Conservation (phyloP, 192 early-diverging fungal genomes). For the Dissophora ornata region DNA sequence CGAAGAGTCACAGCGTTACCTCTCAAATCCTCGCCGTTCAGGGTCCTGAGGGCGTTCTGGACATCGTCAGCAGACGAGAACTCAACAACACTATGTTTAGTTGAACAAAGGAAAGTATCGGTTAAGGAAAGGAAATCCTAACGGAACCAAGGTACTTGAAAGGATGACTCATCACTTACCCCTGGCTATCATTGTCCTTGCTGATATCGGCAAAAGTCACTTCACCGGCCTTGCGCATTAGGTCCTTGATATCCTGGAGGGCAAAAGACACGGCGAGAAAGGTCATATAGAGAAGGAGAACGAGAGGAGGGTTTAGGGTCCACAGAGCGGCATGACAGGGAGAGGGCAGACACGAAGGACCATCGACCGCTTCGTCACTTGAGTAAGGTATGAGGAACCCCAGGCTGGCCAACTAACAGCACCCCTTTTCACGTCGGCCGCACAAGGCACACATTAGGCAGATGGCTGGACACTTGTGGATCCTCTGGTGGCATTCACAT, state of each 20-base stretch:
- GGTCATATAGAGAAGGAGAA: constrained; percentile 50
- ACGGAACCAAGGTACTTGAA: too few species aligned
- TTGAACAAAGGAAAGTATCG: constrained; percentile 13
- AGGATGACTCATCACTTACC: constrained; percentile 65
- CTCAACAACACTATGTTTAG: constrained; percentile 82
- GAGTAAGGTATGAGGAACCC: constrained; percentile 8
- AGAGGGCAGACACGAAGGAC: constrained; percentile 17
- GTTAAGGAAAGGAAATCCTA: not conserved
- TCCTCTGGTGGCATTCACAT: constrained; percentile 11
- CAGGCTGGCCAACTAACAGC: constrained; percentile 25
- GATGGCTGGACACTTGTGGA: constrained; percentile 17
- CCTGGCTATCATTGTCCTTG: constrained; percentile 84
- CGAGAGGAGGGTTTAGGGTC: constrained; percentile 52
- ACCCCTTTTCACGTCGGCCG: constrained; percentile 2
- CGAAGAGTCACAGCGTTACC: constrained; percentile 75
- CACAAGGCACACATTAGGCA: constrained; percentile 5
- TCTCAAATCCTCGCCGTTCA: constrained; percentile 80
- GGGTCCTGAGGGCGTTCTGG: constrained; percentile 85
- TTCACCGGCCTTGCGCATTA: constrained; percentile 94
- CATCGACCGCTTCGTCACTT: constrained; percentile 10
- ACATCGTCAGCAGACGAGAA: constrained; percentile 84
- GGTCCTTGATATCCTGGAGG: constrained; percentile 94
- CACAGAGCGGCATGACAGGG: constrained; percentile 45
- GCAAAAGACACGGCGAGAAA: constrained; percentile 14
- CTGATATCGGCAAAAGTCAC: constrained; percentile 93